These are phyloP conservation scores for Pythium insidiosum DNA, from an alignment of 352 stramenopile species.

Conservation along the genomic window DNA sequence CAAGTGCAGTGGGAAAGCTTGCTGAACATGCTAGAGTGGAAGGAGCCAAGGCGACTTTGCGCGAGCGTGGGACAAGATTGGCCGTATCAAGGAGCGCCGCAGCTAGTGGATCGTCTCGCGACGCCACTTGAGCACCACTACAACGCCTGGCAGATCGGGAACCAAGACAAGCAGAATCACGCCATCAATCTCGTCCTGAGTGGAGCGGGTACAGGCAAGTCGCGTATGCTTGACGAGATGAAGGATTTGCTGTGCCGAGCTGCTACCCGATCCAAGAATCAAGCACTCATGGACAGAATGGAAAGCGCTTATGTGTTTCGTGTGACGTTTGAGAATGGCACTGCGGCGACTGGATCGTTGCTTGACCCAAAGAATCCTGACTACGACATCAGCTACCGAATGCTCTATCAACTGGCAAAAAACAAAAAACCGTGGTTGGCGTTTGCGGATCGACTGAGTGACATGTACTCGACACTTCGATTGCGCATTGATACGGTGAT, in stretches of 20 bases:
- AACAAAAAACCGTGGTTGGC: not conserved
- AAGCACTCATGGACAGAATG: conserved; percentile 9
- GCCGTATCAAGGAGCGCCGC: conserved; percentile 5
- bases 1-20: conserved; percentile 5
- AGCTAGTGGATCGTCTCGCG: conserved; percentile 1
- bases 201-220: conserved; percentile 16
- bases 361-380: conserved; percentile 5
- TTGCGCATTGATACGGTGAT: not conserved
- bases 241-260: conserved; percentile 13
- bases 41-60: conserved; percentile 7
- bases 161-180: conserved; percentile 11
- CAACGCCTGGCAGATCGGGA: conserved; percentile 1
- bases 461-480: not conserved
- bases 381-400: conserved; percentile 17
- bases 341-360: conserved; percentile 2
- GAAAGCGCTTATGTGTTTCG: conserved; percentile 6
- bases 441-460: not conserved
- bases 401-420: conserved; percentile 20
- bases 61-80: conserved; percentile 5
- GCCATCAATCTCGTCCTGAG: conserved; percentile 3
- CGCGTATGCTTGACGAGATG: conserved; percentile 21
- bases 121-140: conserved; percentile 3
- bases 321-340: conserved; percentile 5
- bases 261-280: conserved; percentile 6
- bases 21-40: conserved; percentile 10